Conservation (phyloP, 306 rosid species). For the Sicyos baderoa region DNA sequence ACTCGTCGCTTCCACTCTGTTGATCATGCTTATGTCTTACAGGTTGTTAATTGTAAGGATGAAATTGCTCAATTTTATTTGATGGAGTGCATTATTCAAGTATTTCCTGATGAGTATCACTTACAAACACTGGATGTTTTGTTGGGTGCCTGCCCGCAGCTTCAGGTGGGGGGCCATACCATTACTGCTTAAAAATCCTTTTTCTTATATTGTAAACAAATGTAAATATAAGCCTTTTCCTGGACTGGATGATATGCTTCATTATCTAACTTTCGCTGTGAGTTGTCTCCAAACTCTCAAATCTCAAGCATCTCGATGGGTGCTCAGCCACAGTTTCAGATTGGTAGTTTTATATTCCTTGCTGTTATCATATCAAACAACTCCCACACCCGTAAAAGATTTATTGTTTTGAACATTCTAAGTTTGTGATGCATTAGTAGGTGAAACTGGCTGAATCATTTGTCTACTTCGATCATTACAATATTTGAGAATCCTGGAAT, state of each 20-base stretch:
- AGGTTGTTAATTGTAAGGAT: conserved; percentile 97
- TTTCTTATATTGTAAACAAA: not conserved
- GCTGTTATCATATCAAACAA: conserved; percentile 1
- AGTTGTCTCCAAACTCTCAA: conserved; percentile 5
- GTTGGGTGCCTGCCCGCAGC: conserved; percentile 94
- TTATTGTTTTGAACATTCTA: not conserved
- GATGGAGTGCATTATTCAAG: conserved; percentile 98
- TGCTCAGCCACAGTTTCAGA: not conserved
- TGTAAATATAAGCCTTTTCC: not conserved
- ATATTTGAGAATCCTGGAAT: not conserved
- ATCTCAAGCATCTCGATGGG: not conserved
- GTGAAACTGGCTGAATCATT: not conserved
- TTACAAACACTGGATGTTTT: conserved; percentile 87
- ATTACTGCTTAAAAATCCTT: not conserved
- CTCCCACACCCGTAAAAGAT: not conserved
- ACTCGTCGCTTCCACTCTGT: conserved; percentile 13
- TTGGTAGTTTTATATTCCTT: not conserved
- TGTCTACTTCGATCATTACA: not conserved
- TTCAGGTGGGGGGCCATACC: conserved; percentile 52
- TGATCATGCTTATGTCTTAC: conserved; percentile 25
- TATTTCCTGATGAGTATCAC: conserved; percentile 95
- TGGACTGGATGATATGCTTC: not conserved
- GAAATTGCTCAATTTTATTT: conserved; percentile 86
- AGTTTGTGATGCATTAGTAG: not conserved
- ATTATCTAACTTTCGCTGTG: not conserved